Evolutionary conservation across 129 eudicot genomes (phyloP).

Genomic region (Flaveria brownii): DNA sequence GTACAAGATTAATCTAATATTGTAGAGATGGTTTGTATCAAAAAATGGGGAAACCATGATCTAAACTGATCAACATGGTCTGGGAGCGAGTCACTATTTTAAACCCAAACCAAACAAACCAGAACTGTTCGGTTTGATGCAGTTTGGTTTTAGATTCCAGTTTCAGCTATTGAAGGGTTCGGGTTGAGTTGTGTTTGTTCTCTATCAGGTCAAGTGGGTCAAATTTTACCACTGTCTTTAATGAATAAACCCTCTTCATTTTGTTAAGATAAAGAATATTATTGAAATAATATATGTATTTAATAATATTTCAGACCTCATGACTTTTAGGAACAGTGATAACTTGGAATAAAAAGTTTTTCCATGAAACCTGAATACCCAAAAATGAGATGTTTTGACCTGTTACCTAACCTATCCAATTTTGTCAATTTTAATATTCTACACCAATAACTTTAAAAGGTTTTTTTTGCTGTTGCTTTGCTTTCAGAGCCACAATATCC

Average conservation of each 20-base stretch:
- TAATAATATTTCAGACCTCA: not conserved
- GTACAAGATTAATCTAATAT: no score
- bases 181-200: not conserved
- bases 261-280: not conserved
- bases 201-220: not conserved
- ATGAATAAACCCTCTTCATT: not conserved
- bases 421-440: not conserved
- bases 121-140: no score
- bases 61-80: no score
- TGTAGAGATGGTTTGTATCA: no score
- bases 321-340: not conserved
- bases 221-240: not conserved
- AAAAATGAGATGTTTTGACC: not conserved
- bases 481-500: constrained; percentile 67
- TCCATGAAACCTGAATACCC: not conserved
- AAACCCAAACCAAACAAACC: no score
- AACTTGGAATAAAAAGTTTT: not conserved
- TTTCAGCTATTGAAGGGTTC: not conserved
- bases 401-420: not conserved
- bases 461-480: not conserved
- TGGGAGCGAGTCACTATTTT: no score
- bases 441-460: not conserved
- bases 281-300: not conserved
- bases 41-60: no score
- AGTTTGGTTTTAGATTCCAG: no score